These are phyloP conservation scores for Corylus heterophylla DNA, from an alignment of 306 rosid genomes.

Conservation along the genomic window DNA sequence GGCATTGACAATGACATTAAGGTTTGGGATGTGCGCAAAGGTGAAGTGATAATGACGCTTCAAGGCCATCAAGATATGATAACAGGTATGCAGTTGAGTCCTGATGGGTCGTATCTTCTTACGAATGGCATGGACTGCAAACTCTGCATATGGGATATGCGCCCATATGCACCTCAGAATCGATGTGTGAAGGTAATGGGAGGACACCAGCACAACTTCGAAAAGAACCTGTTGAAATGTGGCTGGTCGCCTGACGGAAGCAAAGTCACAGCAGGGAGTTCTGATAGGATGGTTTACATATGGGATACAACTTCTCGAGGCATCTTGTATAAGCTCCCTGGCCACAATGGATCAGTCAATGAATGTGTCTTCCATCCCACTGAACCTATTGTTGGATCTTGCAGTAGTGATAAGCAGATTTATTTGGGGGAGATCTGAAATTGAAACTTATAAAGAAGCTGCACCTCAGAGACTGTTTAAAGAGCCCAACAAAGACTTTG, in stretches of 20 bases:
- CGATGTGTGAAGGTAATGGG: constrained; percentile 89
- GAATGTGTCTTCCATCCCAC: constrained; percentile 81
- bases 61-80: constrained; percentile 99
- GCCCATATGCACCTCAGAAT: constrained; percentile 93
- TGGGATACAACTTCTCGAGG: constrained; percentile 93
- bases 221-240: constrained; percentile 84
- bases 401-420: constrained; percentile 85
- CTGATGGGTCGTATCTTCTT: constrained; percentile 96
- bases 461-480: neutral
- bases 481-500: neutral
- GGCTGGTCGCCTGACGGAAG: constrained; percentile 94
- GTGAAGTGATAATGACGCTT: constrained; percentile 85
- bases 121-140: constrained; percentile 97
- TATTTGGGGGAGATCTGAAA: constrained; percentile 84
- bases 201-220: constrained; percentile 97
- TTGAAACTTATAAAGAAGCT: neutral
- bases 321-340: constrained; percentile 92
- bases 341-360: constrained; percentile 82
- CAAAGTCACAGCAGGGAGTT: constrained; percentile 92
- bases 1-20: constrained; percentile 89
- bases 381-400: constrained; percentile 83
- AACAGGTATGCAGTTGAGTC: constrained; percentile 91
- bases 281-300: constrained; percentile 88
- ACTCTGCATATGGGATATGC: constrained; percentile 98
- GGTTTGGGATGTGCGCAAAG: constrained; percentile 96